phyloP scores from a whole-genome alignment of 257 asterid species.

The Fraxinus excelsior region DNA sequence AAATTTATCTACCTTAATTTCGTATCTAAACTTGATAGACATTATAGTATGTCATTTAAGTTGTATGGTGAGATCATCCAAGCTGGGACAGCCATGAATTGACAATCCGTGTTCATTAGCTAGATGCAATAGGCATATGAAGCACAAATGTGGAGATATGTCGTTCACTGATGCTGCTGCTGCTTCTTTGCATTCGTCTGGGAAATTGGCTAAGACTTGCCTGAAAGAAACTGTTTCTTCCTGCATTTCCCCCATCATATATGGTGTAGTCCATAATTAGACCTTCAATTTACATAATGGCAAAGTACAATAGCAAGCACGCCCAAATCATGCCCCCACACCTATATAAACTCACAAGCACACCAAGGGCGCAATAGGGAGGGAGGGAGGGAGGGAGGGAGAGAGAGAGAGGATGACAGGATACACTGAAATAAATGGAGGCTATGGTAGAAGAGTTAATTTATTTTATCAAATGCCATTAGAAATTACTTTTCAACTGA shows the following conservation, averaged over 20 bases:
- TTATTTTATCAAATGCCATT: neutral
- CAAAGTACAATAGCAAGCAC: neutral
- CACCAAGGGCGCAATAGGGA: no score
- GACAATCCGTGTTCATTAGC: slow-evolving; percentile 86
- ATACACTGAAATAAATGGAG: neutral
- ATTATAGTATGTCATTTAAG: slow-evolving; percentile 20
- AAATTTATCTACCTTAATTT: neutral
- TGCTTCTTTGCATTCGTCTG: slow-evolving; percentile 66
- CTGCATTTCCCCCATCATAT: slow-evolving; percentile 18
- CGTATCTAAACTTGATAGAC: neutral
- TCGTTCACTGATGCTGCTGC: slow-evolving; percentile 65
- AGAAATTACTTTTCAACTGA: neutral
- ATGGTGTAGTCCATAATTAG: neutral
- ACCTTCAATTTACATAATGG: neutral
- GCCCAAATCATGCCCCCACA: neutral
- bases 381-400: no score
- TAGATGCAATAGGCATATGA: slow-evolving; percentile 91
- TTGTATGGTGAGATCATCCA: slow-evolving; percentile 74
- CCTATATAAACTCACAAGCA: neutral
- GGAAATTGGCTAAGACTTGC: slow-evolving; percentile 63
- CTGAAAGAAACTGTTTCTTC: slow-evolving; percentile 61
- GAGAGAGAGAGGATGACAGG: neutral
- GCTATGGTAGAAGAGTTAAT: neutral
- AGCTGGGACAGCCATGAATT: slow-evolving; percentile 52
- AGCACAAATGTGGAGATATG: slow-evolving; percentile 89